Evolutionary conservation across 371 early-diverging fungal species (phyloP), one percentile per base, ranked within the genome.

Genomic region (Capniomyces stellatus): DNA sequence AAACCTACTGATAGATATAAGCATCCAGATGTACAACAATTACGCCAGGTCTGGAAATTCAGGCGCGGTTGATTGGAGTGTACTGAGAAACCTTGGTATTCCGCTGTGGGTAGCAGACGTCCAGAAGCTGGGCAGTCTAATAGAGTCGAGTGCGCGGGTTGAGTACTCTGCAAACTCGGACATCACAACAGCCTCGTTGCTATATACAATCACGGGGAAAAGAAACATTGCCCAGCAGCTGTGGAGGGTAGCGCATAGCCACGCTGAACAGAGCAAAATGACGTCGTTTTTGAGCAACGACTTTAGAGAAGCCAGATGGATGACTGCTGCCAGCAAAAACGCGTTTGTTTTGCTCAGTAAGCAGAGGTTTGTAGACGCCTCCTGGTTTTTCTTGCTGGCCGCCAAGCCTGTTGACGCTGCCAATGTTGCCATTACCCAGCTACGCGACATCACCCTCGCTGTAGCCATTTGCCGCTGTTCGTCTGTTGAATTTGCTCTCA

Each of bases 281-380:
- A 54, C 86, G 10, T 73, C 75, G 35, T 96, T 97, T 62, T 62
- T 96, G 46, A 74, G 79, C 18, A 87, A 94, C 58, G 90, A 94
- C 62, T 95, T 96, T 72, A 70, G 70, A 2, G 76, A 83, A 29
- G 76, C 79, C 0, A 70, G 89, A 46, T 93, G 94, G 94, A 78
- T 75, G 60, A 85, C 79, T 10, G 91, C 95, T 0, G 98, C 98
- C 0, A 67, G 83, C 8, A 98, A 98, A 65, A 98, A 98, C 63
- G 98, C 98, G 0, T 98, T 84, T 71, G 97, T 83, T 6, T 64
- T 97, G 28, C 69, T 98, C 23, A 92, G 97, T 55, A 89, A 85
- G 58, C 94, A 94, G 59, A 75, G 98, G 47, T 93, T 71, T 78
- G 85, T 83, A 44, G 89, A 93, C 57, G 93, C 97, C 0, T 94